phyloP scores from a whole-genome alignment of 2,329 filamentous ascomycete species.

The Fragosphaeria purpurea region DNA sequence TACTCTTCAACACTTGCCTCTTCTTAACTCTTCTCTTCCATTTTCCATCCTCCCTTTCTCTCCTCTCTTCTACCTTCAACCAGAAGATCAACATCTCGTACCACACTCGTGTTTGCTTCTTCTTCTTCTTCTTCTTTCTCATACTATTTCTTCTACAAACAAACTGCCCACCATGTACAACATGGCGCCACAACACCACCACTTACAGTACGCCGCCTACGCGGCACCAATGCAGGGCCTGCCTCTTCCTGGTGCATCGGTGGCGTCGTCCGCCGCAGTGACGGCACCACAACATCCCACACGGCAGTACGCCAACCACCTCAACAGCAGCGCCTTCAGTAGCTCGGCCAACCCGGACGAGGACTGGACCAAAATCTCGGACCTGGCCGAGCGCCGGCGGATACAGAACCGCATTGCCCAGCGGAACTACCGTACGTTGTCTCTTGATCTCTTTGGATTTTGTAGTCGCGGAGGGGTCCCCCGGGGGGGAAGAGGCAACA shows the following conservation, averaged over 20 bases:
- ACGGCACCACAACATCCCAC: slow-evolving; percentile 25
- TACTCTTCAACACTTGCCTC: background rate
- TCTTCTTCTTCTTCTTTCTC: background rate
- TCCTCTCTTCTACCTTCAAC: background rate
- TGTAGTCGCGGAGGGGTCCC: no score
- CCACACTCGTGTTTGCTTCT: background rate
- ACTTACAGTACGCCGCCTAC: slow-evolving; percentile 31
- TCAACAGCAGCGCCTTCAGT: slow-evolving; percentile 90
- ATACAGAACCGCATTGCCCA: slow-evolving; percentile 98
- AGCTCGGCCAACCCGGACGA: slow-evolving; percentile 91
- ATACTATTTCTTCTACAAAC: background rate
- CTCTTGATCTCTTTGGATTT: background rate
- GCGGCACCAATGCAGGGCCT: slow-evolving; percentile 21
- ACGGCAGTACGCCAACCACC: slow-evolving; percentile 61
- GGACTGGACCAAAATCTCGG: slow-evolving; percentile 98
- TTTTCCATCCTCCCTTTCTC: background rate
- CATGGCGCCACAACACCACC: slow-evolving; percentile 28
- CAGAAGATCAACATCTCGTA: no score
- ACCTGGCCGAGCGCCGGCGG: slow-evolving; percentile 83
- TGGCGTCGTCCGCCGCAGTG: slow-evolving; percentile 15
- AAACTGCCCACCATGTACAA: slow-evolving; percentile 26
- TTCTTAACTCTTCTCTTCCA: background rate
- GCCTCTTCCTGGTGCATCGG: slow-evolving; percentile 5
- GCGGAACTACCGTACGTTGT: slow-evolving; percentile 76
- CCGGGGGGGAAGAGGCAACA: no score